Conservation (phyloP, 352 stramenopile species). For the Elongisporangium anandrum region DNA sequence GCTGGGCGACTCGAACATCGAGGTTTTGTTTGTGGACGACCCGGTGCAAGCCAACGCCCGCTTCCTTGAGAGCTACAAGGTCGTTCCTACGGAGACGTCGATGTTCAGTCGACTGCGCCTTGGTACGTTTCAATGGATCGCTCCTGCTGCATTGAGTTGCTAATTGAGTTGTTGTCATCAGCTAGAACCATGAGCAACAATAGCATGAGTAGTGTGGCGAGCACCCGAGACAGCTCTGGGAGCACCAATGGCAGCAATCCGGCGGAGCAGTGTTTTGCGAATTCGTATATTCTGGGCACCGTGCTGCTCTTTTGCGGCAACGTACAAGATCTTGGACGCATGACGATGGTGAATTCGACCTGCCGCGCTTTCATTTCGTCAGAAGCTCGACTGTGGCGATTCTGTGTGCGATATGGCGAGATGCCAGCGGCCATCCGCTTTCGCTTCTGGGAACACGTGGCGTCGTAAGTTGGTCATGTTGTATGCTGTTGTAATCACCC, state of each 20-base stretch:
- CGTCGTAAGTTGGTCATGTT: constrained; percentile 15
- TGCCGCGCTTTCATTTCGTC: constrained; percentile 60
- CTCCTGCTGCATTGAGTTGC: not conserved
- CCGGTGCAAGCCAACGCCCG: constrained; percentile 28
- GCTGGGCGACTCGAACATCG: constrained; percentile 51
- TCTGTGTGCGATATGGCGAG: constrained; percentile 77
- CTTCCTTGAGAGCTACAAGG: constrained; percentile 64
- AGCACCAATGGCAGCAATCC: constrained; percentile 12
- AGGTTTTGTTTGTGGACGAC: constrained; percentile 50
- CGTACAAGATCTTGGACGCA: constrained; percentile 34
- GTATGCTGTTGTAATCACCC: not conserved
- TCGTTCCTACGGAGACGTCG: constrained; percentile 18
- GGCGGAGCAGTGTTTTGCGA: constrained; percentile 47
- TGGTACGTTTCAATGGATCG: constrained; percentile 24
- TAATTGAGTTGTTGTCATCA: constrained; percentile 1
- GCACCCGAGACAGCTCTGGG: constrained; percentile 5
- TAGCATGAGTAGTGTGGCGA: constrained; percentile 11
- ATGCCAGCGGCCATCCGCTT: constrained; percentile 51
- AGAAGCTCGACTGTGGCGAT: constrained; percentile 68
- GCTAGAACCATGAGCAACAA: constrained; percentile 14
- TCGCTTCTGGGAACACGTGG: constrained; percentile 71
- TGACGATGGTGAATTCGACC: constrained; percentile 50
- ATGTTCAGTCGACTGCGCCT: constrained; percentile 30
- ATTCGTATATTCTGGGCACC: constrained; percentile 61
- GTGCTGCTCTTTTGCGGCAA: constrained; percentile 71